phyloP scores from a whole-genome alignment of 345 rosid genomes.

The Eucalyptus paniculata region DNA sequence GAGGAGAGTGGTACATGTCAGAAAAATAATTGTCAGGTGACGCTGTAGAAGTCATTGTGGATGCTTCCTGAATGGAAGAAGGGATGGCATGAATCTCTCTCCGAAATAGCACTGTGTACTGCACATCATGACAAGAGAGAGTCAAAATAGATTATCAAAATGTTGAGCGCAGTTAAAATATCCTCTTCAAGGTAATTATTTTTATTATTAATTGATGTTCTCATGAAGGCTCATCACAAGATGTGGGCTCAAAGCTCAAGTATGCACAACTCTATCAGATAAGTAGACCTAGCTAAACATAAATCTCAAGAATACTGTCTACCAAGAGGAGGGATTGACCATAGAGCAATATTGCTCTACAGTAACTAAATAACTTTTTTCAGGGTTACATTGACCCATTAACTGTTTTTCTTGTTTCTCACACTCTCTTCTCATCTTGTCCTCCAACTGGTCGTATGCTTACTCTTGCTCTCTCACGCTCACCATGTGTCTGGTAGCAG shows the following conservation, averaged over 20 bases:
- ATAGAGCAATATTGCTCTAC: background rate
- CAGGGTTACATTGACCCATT: background rate
- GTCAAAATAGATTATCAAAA: background rate
- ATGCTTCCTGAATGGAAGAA: slow-evolving; percentile 62
- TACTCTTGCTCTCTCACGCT: background rate
- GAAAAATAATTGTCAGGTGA: slow-evolving; percentile 78
- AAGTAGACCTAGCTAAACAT: background rate
- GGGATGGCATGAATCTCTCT: slow-evolving; percentile 70
- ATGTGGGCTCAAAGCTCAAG: background rate
- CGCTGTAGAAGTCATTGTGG: slow-evolving; percentile 49
- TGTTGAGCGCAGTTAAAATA: background rate
- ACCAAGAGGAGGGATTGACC: background rate
- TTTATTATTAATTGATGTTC: background rate
- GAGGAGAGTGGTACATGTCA: slow-evolving; percentile 80
- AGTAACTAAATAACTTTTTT: background rate
- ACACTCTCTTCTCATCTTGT: background rate
- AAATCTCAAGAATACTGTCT: background rate
- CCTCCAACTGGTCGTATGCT: background rate
- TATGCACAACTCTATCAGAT: background rate
- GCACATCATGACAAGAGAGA: background rate
- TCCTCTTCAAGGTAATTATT: background rate
- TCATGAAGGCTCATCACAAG: background rate
- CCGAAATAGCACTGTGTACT: slow-evolving; percentile 64
- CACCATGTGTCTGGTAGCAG: background rate
- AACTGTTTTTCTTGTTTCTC: background rate